Evolutionary conservation across 2,329 filamentous ascomycete genomes (phyloP).

Genomic region (Herpotrichia juniperi): DNA sequence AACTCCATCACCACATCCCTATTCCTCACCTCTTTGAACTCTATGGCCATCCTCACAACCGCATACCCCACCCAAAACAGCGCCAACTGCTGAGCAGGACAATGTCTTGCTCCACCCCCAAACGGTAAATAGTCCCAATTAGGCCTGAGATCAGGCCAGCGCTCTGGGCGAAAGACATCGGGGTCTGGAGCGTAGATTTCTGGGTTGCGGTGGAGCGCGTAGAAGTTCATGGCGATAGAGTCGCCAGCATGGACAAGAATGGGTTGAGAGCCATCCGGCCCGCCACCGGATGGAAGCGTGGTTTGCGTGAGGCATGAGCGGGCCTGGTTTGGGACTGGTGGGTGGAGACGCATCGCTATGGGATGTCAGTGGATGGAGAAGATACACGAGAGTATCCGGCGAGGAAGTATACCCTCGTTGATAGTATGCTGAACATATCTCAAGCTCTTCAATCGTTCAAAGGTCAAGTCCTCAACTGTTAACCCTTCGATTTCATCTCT

Average conservation of each 20-base stretch:
- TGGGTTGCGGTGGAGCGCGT: slow-evolving; percentile 54
- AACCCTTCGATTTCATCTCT: slow-evolving; percentile 13
- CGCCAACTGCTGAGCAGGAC: slow-evolving; percentile 19
- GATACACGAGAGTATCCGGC: no score
- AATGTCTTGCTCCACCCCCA: slow-evolving; percentile 17
- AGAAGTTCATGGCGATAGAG: slow-evolving; percentile 42
- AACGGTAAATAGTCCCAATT: slow-evolving; percentile 24
- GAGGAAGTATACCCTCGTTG: slow-evolving; percentile 60
- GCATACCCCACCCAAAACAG: slow-evolving; percentile 15
- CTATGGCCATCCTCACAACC: slow-evolving; percentile 13
- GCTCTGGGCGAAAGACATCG: slow-evolving; percentile 51
- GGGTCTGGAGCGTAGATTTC: slow-evolving; percentile 51
- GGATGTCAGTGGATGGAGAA: no score
- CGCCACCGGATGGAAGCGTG: slow-evolving; percentile 21
- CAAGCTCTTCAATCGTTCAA: slow-evolving; percentile 50
- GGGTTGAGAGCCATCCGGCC: slow-evolving; percentile 10
- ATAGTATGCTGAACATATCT: slow-evolving; percentile 63
- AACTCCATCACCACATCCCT: slow-evolving; percentile 14
- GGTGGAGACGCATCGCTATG: slow-evolving; percentile 13
- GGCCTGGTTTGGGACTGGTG: slow-evolving; percentile 5
- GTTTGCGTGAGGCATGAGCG: slow-evolving; percentile 11
- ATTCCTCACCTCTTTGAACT: slow-evolving; percentile 15
- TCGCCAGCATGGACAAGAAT: slow-evolving; percentile 12
- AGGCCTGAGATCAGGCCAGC: slow-evolving; percentile 16
- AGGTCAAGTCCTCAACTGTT: slow-evolving; percentile 35